Evolutionary conservation across 1,284 basidiomycete genomes (phyloP).

Genomic region (Pyrrhoderma noxium): DNA sequence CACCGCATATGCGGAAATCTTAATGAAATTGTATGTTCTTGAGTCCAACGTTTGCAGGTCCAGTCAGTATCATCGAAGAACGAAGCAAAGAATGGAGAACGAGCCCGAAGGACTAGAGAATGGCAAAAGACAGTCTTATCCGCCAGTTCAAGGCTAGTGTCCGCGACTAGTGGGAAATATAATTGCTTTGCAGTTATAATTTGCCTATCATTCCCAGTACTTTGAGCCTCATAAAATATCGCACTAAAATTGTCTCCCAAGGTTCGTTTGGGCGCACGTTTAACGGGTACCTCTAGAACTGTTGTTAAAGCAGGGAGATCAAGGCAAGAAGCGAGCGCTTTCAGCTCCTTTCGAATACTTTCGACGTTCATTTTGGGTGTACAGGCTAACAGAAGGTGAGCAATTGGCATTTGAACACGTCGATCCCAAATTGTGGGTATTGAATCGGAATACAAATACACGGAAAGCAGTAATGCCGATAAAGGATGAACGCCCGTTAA

Average conservation of each 20-base stretch:
- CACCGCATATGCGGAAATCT: constrained; percentile 72
- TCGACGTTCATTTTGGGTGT: constrained; percentile 28
- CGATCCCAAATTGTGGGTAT: constrained; percentile 82
- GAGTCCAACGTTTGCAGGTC: constrained; percentile 54
- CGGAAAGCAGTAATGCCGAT: constrained; percentile 69
- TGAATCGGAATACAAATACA: constrained; percentile 86
- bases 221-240: no score
- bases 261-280: constrained; percentile 33
- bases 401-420: constrained; percentile 51
- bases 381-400: constrained; percentile 33
- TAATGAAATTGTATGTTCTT: constrained; percentile 50
- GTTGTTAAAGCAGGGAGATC: constrained; percentile 46
- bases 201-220: no score
- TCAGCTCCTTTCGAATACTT: constrained; percentile 58
- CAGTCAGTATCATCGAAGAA: constrained; percentile 84
- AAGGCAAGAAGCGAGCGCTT: constrained; percentile 45
- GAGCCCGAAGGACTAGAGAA: constrained; percentile 71
- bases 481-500: constrained; percentile 54
- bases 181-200: background rate
- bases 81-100: constrained; percentile 82
- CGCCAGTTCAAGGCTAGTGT: constrained; percentile 70
- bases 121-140: constrained; percentile 69
- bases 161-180: constrained; percentile 37
- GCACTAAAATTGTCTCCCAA: background rate
- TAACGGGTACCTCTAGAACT: constrained; percentile 49